Base-by-base conservation (phyloP, 306 rosid species). In the Rosa chinensis region DNA sequence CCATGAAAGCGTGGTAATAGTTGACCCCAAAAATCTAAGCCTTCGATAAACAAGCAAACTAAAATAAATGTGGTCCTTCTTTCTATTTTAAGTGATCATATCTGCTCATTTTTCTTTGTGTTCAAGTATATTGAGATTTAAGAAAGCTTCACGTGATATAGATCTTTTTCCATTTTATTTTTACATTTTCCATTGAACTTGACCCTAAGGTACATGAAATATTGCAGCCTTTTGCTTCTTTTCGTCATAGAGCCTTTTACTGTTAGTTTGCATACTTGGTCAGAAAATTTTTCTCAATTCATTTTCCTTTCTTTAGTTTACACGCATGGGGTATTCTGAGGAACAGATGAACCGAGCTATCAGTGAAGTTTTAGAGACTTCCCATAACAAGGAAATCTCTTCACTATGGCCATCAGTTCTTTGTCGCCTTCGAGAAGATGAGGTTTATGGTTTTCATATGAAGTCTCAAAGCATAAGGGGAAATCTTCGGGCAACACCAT, bases 351-450 rank as follows among this genome's bases (percentile, higher is more conserved):
- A 84, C 75, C 50, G n/a, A 77, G 91, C 97, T 58, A 85, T 85
- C 44, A 21, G 77, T 74, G 92, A 89, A 80, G 92, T 91, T 79
- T 89, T 89, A 42, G 70, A 84, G 80, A 82, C 83, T 79, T 83
- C 82, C 55, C 85, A 85, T 63, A 76, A 81, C 77, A 89, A 91
- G 91, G 92, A 92, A 37, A 70, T 81, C 72, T 88, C 91, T 73
- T 86, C 86, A 66, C 72, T 91, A 77, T 94, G 99, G 97, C 95
- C 94, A 1, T 88, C 97, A 50, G 90, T 92, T 84, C 85, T 94
- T 56, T 91, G 99, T 79, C 85, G 58, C 82, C 95, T 92, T 80
- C 88, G 89, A 56, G 97, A 89, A 87, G 90, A 79, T 74, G 88
- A 86, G 77, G 87, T 94, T 85, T 91, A 92, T 79, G 91, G 91